A percentile compares a stretch with the other conserved stretches of the same genome.
Evolutionary conservation across 345 rosid genomes (phyloP).

Genomic region (Microthlaspi erraticum): DNA sequence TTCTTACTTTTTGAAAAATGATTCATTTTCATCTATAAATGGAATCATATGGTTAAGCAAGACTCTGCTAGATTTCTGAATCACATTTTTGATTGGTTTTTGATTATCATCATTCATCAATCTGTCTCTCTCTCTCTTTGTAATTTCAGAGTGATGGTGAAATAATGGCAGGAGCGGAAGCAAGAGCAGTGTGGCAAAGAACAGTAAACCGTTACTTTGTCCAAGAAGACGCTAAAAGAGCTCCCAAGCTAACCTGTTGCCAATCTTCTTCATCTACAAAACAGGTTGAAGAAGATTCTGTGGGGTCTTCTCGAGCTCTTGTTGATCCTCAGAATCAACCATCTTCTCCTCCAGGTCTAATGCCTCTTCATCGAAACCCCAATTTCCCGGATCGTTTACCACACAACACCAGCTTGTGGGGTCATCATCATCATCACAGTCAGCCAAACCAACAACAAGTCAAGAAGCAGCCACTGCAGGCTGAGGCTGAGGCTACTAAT

Average conservation of each 20-base stretch:
- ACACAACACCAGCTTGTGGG: constrained; percentile 72
- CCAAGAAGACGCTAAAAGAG: constrained; percentile 98
- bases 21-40: constrained; percentile 25
- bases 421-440: constrained; percentile 62
- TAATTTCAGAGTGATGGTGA: constrained; percentile 39
- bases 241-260: constrained; percentile 87
- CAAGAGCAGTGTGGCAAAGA: constrained; percentile 92
- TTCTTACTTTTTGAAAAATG: constrained; percentile 26
- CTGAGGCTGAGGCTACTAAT: constrained; percentile 60
- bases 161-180: constrained; percentile 89
- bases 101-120: neutral
- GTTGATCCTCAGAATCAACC: constrained; percentile 54
- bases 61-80: neutral
- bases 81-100: constrained; percentile 20
- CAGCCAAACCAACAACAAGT: constrained; percentile 47
- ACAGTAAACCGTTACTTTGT: constrained; percentile 91
- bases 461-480: constrained; percentile 48
- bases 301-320: constrained; percentile 49
- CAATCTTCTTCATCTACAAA: constrained; percentile 75
- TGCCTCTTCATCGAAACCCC: constrained; percentile 60
- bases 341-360: constrained; percentile 49
- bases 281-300: constrained; percentile 62
- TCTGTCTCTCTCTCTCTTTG: neutral
- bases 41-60: constrained; percentile 9
- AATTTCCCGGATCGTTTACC: constrained; percentile 55